A percentile compares a stretch with the other conserved stretches of the same genome.
Conservation (phyloP, 352 stramenopile genomes). For the Nothophytophthora sp. region DNA sequence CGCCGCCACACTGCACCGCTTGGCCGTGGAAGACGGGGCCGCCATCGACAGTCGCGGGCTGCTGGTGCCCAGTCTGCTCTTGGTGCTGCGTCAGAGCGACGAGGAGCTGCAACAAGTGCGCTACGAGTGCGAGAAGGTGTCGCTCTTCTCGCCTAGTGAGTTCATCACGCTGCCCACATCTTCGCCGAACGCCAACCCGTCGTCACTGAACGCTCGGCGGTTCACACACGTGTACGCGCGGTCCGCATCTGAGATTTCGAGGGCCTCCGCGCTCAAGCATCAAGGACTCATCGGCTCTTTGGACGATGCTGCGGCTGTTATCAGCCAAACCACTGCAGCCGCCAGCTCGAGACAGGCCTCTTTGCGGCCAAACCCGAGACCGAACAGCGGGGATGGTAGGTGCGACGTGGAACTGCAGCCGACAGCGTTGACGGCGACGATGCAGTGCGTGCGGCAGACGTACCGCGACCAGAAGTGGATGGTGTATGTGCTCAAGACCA, state of each 20-base stretch:
- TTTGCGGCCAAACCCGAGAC: neutral
- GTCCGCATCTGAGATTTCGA: neutral
- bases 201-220: constrained; percentile 3
- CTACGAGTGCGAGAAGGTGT: constrained; percentile 78
- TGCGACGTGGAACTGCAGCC: neutral
- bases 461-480: constrained; percentile 72
- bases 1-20: constrained; percentile 66
- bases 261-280: neutral
- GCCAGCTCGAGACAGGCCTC: too few relatives aligned
- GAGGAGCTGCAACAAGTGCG: constrained; percentile 71
- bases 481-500: constrained; percentile 69
- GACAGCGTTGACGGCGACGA: constrained; percentile 16
- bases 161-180: neutral
- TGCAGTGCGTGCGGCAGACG: constrained; percentile 54
- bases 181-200: constrained; percentile 1
- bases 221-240: constrained; percentile 9
- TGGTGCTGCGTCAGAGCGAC: constrained; percentile 54
- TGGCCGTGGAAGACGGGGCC: constrained; percentile 61
- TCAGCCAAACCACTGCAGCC: neutral
- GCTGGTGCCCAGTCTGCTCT: constrained; percentile 58
- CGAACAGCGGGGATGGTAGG: neutral
- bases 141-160: constrained; percentile 27
- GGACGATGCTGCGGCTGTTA: neutral
- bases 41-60: constrained; percentile 32
- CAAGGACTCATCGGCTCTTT: neutral